These are phyloP conservation scores for Mortierella sp. DNA, from an alignment of 371 early-diverging fungal genomes.

Conservation along the genomic window DNA sequence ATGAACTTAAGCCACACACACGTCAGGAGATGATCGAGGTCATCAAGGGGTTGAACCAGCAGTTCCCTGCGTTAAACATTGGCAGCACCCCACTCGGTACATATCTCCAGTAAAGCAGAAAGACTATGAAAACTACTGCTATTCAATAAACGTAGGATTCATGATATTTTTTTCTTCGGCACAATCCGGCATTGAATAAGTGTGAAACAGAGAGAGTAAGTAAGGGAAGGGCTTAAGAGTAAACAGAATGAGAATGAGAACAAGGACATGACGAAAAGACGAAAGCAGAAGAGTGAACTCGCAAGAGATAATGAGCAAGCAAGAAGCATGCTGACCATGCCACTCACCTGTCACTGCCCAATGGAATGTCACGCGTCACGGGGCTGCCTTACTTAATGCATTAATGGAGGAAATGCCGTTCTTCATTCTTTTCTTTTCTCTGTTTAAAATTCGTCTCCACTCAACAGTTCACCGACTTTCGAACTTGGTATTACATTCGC, in stretches of 20 bases:
- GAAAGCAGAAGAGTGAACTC: no score
- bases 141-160: background rate
- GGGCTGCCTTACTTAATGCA: background rate
- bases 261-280: no score
- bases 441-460: background rate
- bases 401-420: background rate
- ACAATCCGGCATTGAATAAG: background rate
- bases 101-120: conserved; percentile 24
- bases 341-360: background rate
- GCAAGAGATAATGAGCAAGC: background rate
- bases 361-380: conserved; percentile 1
- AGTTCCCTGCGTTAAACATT: conserved; percentile 51
- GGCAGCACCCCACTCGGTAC: conserved; percentile 23
- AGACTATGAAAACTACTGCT: background rate
- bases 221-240: no score
- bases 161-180: background rate
- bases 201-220: no score
- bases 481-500: background rate
- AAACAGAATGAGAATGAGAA: no score
- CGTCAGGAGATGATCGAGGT: conserved; percentile 70
- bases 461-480: background rate
- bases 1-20: conserved; percentile 68
- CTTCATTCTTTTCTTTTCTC: background rate
- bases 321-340: background rate
- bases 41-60: conserved; percentile 55